These are phyloP conservation scores for Sequoia sempervirens DNA, from an alignment of 75 land plant genomes.

Conservation along the genomic window DNA sequence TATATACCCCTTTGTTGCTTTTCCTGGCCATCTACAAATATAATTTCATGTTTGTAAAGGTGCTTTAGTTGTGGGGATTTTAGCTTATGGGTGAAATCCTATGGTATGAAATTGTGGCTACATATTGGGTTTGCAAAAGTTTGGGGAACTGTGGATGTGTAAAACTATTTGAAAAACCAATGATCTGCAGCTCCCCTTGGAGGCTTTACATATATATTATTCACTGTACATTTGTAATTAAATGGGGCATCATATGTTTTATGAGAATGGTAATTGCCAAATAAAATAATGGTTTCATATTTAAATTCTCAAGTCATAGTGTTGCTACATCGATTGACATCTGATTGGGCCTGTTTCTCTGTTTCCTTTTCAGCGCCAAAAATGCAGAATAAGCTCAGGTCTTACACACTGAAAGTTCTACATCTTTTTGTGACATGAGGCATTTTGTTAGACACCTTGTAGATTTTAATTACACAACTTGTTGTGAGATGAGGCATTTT, in stretches of 20 bases:
- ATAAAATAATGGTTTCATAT: neutral
- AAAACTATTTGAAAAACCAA: neutral
- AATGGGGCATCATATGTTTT: neutral
- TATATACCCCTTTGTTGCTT: neutral
- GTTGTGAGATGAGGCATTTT: neutral
- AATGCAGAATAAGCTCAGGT: neutral
- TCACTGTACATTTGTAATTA: neutral
- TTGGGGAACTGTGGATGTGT: neutral
- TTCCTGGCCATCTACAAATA: neutral
- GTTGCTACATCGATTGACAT: neutral
- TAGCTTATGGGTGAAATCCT: too few species aligned
- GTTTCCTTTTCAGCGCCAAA: neutral
- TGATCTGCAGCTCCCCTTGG: neutral
- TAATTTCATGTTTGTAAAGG: neutral
- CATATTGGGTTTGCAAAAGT: neutral
- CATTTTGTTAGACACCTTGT: neutral
- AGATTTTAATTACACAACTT: neutral
- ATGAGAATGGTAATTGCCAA: neutral
- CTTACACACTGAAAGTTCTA: neutral
- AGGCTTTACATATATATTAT: neutral
- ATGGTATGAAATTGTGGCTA: neutral
- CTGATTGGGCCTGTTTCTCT: neutral
- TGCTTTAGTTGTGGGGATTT: neutral
- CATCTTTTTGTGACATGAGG: neutral
- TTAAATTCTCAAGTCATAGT: neutral